phyloP scores from a whole-genome alignment of 176 grass and related monocot genomes.

The Carex littledalei region DNA sequence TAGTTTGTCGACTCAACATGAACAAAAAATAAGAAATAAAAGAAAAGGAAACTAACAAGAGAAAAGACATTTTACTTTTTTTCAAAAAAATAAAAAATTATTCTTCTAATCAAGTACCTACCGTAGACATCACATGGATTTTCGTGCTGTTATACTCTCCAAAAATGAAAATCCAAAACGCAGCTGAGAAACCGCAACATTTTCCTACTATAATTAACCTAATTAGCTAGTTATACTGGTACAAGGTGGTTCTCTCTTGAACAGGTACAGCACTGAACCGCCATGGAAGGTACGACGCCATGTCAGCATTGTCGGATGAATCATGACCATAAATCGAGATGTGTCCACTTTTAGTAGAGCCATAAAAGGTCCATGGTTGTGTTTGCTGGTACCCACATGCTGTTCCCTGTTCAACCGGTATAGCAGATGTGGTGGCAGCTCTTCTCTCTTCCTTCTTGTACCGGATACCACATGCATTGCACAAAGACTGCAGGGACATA shows the following conservation, averaged over 20 bases:
- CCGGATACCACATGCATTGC: slow-evolving; percentile 27
- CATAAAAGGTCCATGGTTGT: slow-evolving; percentile 18
- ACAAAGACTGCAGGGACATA: background rate
- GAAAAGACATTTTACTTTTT: background rate
- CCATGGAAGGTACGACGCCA: slow-evolving; percentile 19
- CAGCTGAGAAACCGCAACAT: too few species aligned
- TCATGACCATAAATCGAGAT: slow-evolving; percentile 13
- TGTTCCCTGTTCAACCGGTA: slow-evolving; percentile 12
- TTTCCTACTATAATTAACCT: slow-evolving; percentile 3
- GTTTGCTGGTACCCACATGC: slow-evolving; percentile 21
- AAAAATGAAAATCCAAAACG: slow-evolving; percentile 9
- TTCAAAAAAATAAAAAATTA: background rate
- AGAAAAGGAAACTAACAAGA: background rate
- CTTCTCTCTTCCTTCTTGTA: slow-evolving; percentile 27
- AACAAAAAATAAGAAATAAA: background rate
- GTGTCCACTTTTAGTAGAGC: background rate
- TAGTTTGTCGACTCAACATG: background rate
- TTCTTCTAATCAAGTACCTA: background rate
- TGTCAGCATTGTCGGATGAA: background rate
- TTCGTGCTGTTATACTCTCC: background rate
- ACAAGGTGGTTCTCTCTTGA: slow-evolving; percentile 15
- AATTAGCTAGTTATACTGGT: slow-evolving; percentile 21
- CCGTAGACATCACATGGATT: background rate
- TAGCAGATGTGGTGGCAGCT: background rate
- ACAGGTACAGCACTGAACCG: slow-evolving; percentile 15